phyloP scores from a whole-genome alignment of 2,329 filamentous ascomycete species.

The Aulographum hederae region DNA sequence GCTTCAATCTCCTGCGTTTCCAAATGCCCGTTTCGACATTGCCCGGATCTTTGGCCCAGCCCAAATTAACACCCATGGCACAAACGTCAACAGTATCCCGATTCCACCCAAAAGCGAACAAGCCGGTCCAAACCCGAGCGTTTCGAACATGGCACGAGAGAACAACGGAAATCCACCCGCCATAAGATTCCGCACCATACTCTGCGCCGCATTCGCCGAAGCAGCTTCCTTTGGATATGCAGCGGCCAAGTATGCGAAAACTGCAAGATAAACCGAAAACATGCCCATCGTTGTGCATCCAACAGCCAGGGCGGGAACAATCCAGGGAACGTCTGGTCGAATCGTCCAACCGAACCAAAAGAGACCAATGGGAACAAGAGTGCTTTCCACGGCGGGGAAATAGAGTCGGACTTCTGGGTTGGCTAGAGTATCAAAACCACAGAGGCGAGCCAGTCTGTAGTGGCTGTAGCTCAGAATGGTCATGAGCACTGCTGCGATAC shows the following conservation, averaged over 20 bases:
- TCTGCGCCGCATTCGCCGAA: slow-evolving; percentile 29
- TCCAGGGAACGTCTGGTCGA: neutral
- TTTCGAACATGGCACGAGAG: slow-evolving; percentile 27
- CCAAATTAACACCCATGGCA: slow-evolving; percentile 24
- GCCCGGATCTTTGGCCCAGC: slow-evolving; percentile 14
- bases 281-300: neutral
- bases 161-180: slow-evolving; percentile 30
- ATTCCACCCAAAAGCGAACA: slow-evolving; percentile 27
- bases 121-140: slow-evolving; percentile 30
- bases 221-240: slow-evolving; percentile 31
- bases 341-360: too few relatives aligned
- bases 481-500: too few relatives aligned
- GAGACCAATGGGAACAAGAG: too few relatives aligned
- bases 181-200: slow-evolving; percentile 29
- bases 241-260: slow-evolving; percentile 22
- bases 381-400: too few relatives aligned
- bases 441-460: too few relatives aligned
- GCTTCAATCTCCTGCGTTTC: too few relatives aligned
- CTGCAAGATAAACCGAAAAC: neutral
- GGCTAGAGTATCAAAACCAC: too few relatives aligned
- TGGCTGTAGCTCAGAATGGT: too few relatives aligned
- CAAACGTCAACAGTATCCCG: slow-evolving; percentile 23
- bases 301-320: neutral
- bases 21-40: too few relatives aligned
- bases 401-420: too few relatives aligned